Base-by-base conservation (phyloP, 352 stramenopile genomes). In the Pythium coloratum region DNA sequence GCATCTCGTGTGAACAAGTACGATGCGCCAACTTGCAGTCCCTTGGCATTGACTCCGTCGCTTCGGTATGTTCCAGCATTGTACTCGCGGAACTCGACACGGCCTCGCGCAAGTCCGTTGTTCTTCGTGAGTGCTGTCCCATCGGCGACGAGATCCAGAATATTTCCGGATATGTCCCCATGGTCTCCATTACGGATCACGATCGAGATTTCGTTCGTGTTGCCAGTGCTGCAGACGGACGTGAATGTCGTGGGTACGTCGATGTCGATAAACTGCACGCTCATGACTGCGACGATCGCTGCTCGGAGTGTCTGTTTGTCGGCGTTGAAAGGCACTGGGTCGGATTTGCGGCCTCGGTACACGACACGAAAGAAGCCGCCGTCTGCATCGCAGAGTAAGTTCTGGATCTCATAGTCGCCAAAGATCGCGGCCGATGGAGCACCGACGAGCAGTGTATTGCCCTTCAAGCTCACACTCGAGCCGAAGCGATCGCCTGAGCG, bases 371-470 rank as follows among this genome's bases (percentile, higher is more conserved):
- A 86, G 49, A 78, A 90, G 0, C 88, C 88, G 12, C 73, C 82
- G 47, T 92, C 82, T 1, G 86, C 88, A n/a, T 90, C 73, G 38
- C 88, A 96, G 12, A 90, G 57, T 6, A 96, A 42, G 13, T 84
- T 84, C 28, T 94, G 84, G 13, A 76, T 76, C 66, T 95, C 88
- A 32, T 83, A 89, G 65, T 90, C 84, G 12, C 84, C 86, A 34
- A 86, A 94, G 14, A 88, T 77, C 3, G 84, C 77, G 24, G 84
- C 84, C 7, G 75, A 70, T 46, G 88, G 88, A 13, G 88, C 86
- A 0, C 88, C 86, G 0, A 94, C 76, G 2, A 96, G 50, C 14
- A 89, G 34, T 26, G 70, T 69, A 30, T 89, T 68, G 5, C 72
- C 72, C 40, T 77, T 75, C 13, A 96, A 42, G 55, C 76, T 88